These are phyloP conservation scores for Camellia sinensis DNA, from an alignment of 148 eudicot species.

Conservation along the genomic window DNA sequence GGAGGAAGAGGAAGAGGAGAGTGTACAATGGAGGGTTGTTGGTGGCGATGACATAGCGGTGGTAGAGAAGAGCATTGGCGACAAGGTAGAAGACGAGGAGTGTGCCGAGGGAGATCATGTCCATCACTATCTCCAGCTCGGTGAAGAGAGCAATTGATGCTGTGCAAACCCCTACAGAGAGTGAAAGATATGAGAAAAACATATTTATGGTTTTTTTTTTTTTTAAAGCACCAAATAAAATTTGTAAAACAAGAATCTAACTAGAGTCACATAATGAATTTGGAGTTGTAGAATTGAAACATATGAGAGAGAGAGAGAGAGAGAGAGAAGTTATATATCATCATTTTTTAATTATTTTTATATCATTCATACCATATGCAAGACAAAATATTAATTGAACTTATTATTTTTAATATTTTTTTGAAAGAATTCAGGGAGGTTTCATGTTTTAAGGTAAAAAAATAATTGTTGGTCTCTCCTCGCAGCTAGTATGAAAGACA, in stretches of 20 bases:
- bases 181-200: not conserved
- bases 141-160: slow-evolving; percentile 86
- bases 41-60: slow-evolving; percentile 49
- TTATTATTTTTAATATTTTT: no score
- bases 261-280: no score
- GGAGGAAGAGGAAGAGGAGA: slow-evolving; percentile 52
- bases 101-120: slow-evolving; percentile 79
- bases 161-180: slow-evolving; percentile 50
- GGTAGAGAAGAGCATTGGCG: slow-evolving; percentile 73
- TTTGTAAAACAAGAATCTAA: not conserved
- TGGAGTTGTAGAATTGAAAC: not conserved
- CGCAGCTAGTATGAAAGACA: no score
- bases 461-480: no score
- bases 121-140: slow-evolving; percentile 61
- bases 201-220: not conserved
- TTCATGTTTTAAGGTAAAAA: no score
- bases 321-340: no score
- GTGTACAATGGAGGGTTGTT: slow-evolving; percentile 36
- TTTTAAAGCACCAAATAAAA: not conserved
- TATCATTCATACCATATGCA: no score
- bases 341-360: no score
- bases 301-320: no score
- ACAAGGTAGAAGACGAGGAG: slow-evolving; percentile 81
- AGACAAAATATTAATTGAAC: no score
- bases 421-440: no score